Conservation (phyloP, 2,329 filamentous ascomycete genomes). For the Pezicula carpinea region DNA sequence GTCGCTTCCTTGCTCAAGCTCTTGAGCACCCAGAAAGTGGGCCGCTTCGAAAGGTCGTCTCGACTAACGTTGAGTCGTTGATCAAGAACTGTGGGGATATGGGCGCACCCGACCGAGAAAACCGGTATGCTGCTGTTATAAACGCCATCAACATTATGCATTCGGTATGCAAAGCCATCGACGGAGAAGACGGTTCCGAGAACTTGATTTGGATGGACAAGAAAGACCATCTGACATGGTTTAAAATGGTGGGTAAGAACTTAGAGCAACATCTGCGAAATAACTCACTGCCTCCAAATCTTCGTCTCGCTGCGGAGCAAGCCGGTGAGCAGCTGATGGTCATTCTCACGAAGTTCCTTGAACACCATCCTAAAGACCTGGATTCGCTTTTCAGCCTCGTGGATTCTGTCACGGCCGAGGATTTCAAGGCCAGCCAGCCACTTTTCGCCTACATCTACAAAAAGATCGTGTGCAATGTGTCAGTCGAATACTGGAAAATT, state of each 20-base stretch:
- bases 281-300: slow-evolving; percentile 63
- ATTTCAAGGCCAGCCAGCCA: slow-evolving; percentile 71
- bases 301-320: slow-evolving; percentile 84
- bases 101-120: slow-evolving; percentile 63
- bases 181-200: slow-evolving; percentile 40
- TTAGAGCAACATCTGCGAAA: slow-evolving; percentile 69
- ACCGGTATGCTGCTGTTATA: slow-evolving; percentile 64
- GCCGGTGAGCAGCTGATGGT: slow-evolving; percentile 82
- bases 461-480: slow-evolving; percentile 77
- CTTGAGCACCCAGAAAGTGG: slow-evolving; percentile 71
- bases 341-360: slow-evolving; percentile 77
- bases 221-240: slow-evolving; percentile 54
- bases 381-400: slow-evolving; percentile 83
- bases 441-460: slow-evolving; percentile 81
- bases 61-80: slow-evolving; percentile 68
- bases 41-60: slow-evolving; percentile 68
- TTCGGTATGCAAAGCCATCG: slow-evolving; percentile 64
- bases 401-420: slow-evolving; percentile 76
- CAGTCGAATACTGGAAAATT: slow-evolving; percentile 79
- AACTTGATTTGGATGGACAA: slow-evolving; percentile 62
- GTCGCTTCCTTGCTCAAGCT: slow-evolving; percentile 86
- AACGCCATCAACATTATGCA: slow-evolving; percentile 85
- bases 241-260: slow-evolving; percentile 67
- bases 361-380: slow-evolving; percentile 68
- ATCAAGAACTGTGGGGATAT: slow-evolving; percentile 62